phyloP scores from a whole-genome alignment of 371 early-diverging fungal genomes.

The Fennellomyces sp. region DNA sequence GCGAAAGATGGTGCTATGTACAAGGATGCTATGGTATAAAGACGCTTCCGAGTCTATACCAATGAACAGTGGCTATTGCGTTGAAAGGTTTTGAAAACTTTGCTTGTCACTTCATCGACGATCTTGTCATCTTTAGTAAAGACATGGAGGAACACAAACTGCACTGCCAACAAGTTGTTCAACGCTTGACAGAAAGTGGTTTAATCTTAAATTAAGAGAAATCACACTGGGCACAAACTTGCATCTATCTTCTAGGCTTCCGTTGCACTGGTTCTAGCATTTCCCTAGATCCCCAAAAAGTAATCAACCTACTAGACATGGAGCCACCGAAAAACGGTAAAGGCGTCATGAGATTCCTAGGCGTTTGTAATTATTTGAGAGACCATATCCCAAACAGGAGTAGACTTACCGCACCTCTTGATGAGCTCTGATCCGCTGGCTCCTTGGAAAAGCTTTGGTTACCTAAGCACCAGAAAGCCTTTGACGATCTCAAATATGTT shows the following conservation, averaged over 20 bases:
- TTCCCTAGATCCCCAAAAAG: slow-evolving; percentile 16
- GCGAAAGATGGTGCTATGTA: too few relatives aligned
- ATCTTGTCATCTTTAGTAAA: slow-evolving; percentile 8
- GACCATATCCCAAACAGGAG: slow-evolving; percentile 20
- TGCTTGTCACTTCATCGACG: slow-evolving; percentile 25
- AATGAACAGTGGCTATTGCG: too few relatives aligned
- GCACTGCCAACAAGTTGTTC: slow-evolving; percentile 12
- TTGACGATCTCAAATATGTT: slow-evolving; percentile 11
- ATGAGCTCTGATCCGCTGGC: slow-evolving; percentile 20
- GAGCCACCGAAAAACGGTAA: slow-evolving; percentile 15
- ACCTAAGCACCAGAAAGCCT: slow-evolving; percentile 1
- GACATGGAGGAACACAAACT: slow-evolving; percentile 6
- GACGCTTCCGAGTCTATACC: too few relatives aligned
- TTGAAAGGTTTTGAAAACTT: too few relatives aligned
- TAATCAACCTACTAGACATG: slow-evolving; percentile 15
- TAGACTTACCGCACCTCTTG: slow-evolving; percentile 24
- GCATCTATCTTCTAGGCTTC: slow-evolving; percentile 22
- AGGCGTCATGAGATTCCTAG: slow-evolving; percentile 23
- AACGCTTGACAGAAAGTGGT: slow-evolving; percentile 11
- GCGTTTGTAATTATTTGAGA: slow-evolving; percentile 33
- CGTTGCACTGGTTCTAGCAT: slow-evolving; percentile 16
- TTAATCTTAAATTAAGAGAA: slow-evolving; percentile 27
- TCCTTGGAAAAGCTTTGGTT: neutral
- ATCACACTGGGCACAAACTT: slow-evolving; percentile 17
- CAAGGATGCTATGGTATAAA: too few relatives aligned